These are phyloP conservation scores for Chalciporus sp. DNA, from an alignment of 1,284 basidiomycete genomes.

Conservation along the genomic window DNA sequence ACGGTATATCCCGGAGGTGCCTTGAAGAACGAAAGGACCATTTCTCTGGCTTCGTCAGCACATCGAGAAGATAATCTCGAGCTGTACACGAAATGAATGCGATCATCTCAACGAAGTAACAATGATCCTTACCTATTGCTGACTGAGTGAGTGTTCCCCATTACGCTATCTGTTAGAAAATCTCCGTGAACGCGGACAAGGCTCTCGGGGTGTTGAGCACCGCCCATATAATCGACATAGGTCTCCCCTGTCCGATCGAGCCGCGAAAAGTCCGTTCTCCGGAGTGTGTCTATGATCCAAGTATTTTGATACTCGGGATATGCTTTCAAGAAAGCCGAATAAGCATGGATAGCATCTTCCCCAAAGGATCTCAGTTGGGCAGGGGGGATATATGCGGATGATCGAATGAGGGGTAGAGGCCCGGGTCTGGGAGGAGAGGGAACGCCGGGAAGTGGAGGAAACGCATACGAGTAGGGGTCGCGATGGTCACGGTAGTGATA, in stretches of 20 bases:
- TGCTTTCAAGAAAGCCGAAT: slow-evolving; percentile 43
- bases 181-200: slow-evolving; percentile 68
- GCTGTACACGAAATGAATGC: slow-evolving; percentile 40
- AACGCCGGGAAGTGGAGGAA: not conserved
- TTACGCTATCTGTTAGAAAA: slow-evolving; percentile 63
- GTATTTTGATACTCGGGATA: slow-evolving; percentile 58
- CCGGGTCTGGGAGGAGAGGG: not conserved
- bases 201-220: slow-evolving; percentile 73
- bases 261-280: slow-evolving; percentile 67
- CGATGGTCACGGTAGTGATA: slow-evolving; percentile 18
- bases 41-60: slow-evolving; percentile 66
- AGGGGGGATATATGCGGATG: slow-evolving; percentile 33
- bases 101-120: too few relatives aligned
- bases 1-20: slow-evolving; percentile 77
- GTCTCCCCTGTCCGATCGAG: slow-evolving; percentile 64
- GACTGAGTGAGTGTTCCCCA: slow-evolving; percentile 83
- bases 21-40: slow-evolving; percentile 72
- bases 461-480: slow-evolving; percentile 7
- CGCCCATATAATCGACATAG: slow-evolving; percentile 86
- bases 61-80: slow-evolving; percentile 68
- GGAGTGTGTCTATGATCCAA: slow-evolving; percentile 70
- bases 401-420: slow-evolving; percentile 11
- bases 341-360: slow-evolving; percentile 37
- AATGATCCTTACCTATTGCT: slow-evolving; percentile 60
- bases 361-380: slow-evolving; percentile 21